phyloP scores from a whole-genome alignment of 345 rosid species.

The Eucalyptus victrix region DNA sequence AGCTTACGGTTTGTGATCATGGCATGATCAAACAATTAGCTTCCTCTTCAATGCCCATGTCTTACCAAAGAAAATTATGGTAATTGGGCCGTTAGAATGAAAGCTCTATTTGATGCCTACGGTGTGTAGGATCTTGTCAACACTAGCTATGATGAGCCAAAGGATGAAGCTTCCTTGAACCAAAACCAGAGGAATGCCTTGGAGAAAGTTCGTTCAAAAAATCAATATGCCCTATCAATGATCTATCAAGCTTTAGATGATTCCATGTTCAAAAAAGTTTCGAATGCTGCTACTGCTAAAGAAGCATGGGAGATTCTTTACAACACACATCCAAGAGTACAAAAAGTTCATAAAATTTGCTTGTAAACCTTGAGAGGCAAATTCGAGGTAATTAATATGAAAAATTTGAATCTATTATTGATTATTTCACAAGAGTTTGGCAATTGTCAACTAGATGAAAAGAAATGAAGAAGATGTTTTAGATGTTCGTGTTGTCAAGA shows the following conservation, averaged over 20 bases:
- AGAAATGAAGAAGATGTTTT: no score
- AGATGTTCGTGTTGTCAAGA: no score
- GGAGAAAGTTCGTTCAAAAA: not conserved
- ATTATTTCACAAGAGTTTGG: no score
- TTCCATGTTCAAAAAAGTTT: not conserved
- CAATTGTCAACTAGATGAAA: no score
- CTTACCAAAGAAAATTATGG: not conserved
- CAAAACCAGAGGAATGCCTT: not conserved
- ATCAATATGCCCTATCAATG: not conserved
- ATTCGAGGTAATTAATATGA: no score
- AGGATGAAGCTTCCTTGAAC: not conserved
- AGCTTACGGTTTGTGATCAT: not conserved
- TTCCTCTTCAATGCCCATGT: not conserved
- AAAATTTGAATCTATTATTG: accelerated
- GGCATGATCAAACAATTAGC: accelerated
- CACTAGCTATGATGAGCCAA: not conserved
- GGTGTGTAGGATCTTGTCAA: not conserved
- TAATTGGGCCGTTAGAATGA: not conserved
- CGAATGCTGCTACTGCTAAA: not conserved
- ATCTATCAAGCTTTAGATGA: not conserved
- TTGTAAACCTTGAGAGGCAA: not conserved
- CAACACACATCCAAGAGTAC: not conserved
- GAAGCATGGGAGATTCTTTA: not conserved
- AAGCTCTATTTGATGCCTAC: not conserved
- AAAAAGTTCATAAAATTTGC: not conserved